Percentiles rank a stretch among this genome's conserved stretches.
phyloP scores from a whole-genome alignment of 2,329 filamentous ascomycete genomes.

The Pseudonectria buxi region DNA sequence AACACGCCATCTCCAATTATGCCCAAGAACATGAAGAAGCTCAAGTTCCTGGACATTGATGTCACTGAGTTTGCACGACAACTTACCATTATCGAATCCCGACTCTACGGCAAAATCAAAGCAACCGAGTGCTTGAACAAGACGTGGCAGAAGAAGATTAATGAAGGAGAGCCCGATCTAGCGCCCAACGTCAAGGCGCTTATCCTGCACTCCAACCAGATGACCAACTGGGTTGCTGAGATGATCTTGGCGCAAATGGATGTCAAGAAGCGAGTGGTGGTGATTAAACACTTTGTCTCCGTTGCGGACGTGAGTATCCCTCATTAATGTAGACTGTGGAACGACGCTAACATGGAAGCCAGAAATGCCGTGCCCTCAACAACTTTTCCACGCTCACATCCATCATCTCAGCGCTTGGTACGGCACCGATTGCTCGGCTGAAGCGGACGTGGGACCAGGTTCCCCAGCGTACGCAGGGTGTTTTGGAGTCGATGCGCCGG shows the following conservation, averaged over 20 bases:
- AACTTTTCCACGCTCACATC: constrained; percentile 97
- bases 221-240: constrained; percentile 99
- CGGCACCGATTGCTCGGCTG: constrained; percentile 88
- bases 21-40: constrained; percentile 98
- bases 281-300: constrained; percentile 96
- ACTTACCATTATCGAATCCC: constrained; percentile 92
- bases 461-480: constrained; percentile 71
- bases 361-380: constrained; percentile 92
- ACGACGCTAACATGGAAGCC: constrained; percentile 9
- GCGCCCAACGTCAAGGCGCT: constrained; percentile 92
- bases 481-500: constrained; percentile 83
- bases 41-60: constrained; percentile 97
- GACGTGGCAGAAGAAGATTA: constrained; percentile 96
- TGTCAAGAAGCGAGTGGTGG: constrained; percentile 90
- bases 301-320: constrained; percentile 76
- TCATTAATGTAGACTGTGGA: background rate
- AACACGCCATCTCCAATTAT: constrained; percentile 83
- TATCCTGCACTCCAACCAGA: constrained; percentile 95
- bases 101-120: constrained; percentile 91
- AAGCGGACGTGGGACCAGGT: constrained; percentile 93
- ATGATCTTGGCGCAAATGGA: constrained; percentile 96
- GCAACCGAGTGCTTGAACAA: constrained; percentile 96
- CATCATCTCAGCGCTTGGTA: constrained; percentile 92
- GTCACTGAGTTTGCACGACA: constrained; percentile 95
- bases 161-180: constrained; percentile 72